These are phyloP conservation scores for Ananas comosus DNA, from an alignment of 176 grass and related monocot genomes.

Conservation along the genomic window DNA sequence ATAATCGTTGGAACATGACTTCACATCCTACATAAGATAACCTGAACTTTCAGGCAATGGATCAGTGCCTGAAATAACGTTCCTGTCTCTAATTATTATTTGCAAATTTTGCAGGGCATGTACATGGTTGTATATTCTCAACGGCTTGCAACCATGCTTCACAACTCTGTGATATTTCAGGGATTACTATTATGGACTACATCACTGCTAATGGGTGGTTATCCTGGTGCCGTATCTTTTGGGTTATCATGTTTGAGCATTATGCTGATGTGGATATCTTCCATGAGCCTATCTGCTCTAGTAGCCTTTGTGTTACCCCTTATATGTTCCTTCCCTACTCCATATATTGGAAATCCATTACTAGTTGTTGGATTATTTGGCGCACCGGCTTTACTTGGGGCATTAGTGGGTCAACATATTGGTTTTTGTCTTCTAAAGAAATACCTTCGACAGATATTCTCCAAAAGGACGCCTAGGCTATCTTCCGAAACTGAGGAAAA, in stretches of 20 bases:
- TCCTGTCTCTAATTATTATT: not conserved
- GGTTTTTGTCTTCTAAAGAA: slow-evolving; percentile 52
- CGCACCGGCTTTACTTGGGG: slow-evolving; percentile 78
- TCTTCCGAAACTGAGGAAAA: slow-evolving; percentile 27
- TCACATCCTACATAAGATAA: not conserved
- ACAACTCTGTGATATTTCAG: slow-evolving; percentile 91
- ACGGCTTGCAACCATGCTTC: slow-evolving; percentile 68
- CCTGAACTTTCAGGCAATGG: not conserved
- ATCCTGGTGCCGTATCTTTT: slow-evolving; percentile 48
- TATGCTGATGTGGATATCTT: slow-evolving; percentile 70
- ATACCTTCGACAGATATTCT: slow-evolving; percentile 31
- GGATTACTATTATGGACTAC: slow-evolving; percentile 76
- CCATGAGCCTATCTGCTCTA: slow-evolving; percentile 50
- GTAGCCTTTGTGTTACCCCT: slow-evolving; percentile 56
- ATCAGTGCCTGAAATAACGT: too few species aligned
- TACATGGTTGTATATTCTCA: slow-evolving; percentile 92
- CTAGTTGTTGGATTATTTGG: slow-evolving; percentile 86
- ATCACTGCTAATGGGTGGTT: slow-evolving; percentile 85
- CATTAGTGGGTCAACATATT: slow-evolving; percentile 80
- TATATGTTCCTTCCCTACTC: slow-evolving; percentile 55
- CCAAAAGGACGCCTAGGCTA: slow-evolving; percentile 30
- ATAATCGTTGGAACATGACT: not conserved
- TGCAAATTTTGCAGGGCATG: slow-evolving; percentile 50
- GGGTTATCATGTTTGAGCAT: slow-evolving; percentile 65
- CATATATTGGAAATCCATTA: slow-evolving; percentile 74